Percentiles rank a stretch among this genome's conserved stretches.
Conservation (phyloP, 1,139 yeast species). For the Diutina rugosa region DNA sequence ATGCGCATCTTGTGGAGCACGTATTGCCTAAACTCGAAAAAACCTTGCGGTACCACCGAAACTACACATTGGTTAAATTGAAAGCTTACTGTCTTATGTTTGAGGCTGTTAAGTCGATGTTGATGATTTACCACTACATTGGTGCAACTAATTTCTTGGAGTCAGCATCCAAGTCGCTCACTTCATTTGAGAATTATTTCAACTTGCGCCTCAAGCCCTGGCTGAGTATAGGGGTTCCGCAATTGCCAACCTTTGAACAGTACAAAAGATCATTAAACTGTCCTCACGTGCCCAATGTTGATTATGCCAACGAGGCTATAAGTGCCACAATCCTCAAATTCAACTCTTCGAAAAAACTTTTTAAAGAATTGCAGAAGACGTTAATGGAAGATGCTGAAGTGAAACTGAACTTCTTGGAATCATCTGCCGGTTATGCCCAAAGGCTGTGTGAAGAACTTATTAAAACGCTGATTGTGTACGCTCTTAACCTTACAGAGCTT, state of each 20-base stretch:
- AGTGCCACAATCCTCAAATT: not conserved
- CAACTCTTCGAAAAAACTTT: not conserved
- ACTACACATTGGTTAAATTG: not conserved
- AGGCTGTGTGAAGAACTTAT: not conserved
- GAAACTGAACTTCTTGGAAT: not conserved
- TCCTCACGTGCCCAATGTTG: not conserved
- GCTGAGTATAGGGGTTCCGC: constrained; percentile 74
- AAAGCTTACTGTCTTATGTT: constrained; percentile 11
- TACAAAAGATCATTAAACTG: constrained; percentile 11
- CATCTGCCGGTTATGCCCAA: not conserved
- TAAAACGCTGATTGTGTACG: not conserved
- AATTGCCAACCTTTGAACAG: constrained; percentile 35
- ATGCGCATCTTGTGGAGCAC: constrained; percentile 10
- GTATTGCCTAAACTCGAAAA: constrained; percentile 5
- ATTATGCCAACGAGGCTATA: not conserved
- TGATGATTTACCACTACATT: constrained; percentile 14
- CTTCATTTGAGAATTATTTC: constrained; percentile 40
- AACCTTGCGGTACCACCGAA: constrained; percentile 2
- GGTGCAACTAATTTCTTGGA: not conserved
- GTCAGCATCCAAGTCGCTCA: constrained; percentile 21
- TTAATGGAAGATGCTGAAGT: not conserved
- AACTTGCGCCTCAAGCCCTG: constrained; percentile 70
- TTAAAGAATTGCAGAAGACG: not conserved
- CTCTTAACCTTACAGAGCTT: not conserved
- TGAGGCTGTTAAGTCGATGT: constrained; percentile 12